Conservation (phyloP, 1,284 basidiomycete genomes). For the Volvariella volvacea region DNA sequence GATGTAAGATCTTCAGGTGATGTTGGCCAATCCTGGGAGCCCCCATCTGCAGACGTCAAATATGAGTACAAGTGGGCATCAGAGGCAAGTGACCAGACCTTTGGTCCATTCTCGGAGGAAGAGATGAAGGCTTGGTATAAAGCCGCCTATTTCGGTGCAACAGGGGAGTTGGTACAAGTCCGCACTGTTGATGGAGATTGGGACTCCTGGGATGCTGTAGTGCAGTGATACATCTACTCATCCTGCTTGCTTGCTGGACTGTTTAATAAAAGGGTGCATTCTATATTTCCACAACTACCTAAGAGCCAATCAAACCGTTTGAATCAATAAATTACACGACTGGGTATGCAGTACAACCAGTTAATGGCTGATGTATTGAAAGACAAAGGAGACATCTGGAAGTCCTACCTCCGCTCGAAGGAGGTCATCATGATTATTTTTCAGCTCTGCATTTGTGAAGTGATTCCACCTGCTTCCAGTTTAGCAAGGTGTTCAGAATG, state of each 20-base stretch:
- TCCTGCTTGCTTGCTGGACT: conserved; percentile 13
- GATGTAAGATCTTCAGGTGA: conserved; percentile 62
- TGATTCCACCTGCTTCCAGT: conserved; percentile 83
- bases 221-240: conserved; percentile 28
- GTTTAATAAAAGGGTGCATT: conserved; percentile 14
- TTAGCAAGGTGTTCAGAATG: not conserved
- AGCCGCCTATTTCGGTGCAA: conserved; percentile 68
- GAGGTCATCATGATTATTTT: conserved; percentile 93
- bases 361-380: conserved; percentile 85
- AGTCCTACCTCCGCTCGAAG: conserved; percentile 84
- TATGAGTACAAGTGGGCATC: conserved; percentile 77
- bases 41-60: conserved; percentile 67
- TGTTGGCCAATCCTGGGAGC: conserved; percentile 64
- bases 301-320: too few relatives aligned
- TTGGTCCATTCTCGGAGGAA: conserved; percentile 72
- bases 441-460: conserved; percentile 83
- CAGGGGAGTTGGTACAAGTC: conserved; percentile 69
- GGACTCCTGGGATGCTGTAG: conserved; percentile 61
- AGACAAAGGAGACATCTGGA: conserved; percentile 86
- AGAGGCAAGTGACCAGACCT: conserved; percentile 44
- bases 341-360: not conserved
- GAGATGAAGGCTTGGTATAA: conserved; percentile 72
- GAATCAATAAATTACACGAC: too few relatives aligned
- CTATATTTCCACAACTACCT: conserved; percentile 12
- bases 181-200: conserved; percentile 59